Base-by-base conservation (phyloP, 2,329 filamentous ascomycete species). In the Venturia asperata region DNA sequence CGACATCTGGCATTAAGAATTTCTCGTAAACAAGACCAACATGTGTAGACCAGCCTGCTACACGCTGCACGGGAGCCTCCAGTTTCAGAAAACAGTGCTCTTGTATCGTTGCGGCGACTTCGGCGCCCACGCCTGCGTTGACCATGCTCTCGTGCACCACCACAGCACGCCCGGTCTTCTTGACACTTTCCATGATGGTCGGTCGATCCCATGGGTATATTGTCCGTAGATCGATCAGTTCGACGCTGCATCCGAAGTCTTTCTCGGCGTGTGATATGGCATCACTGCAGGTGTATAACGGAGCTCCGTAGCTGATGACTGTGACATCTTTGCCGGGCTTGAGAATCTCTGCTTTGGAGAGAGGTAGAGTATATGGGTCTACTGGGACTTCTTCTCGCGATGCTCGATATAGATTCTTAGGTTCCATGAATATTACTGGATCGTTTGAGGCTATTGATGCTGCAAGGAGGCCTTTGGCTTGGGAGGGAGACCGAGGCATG, bases 111-210 rank as follows among this genome's bases (percentile, higher is more conserved):
- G 92, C 91, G 1, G 92, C 91, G 0, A 97, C 87, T 73, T 96
- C 92, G 5, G 92, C 92, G 1, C 92, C 92, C 19, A 96, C 85
- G 17, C 92, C 92, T 7, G 89, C 89, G 71, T 96, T 96, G 68
- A 92, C 83, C 89, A 94, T 95, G 66, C 91, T 87, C 77, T 97
- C 92, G 73, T 97, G 92, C 7, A 97, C 92, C 1, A 97, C 88
- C 64, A 97, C 83, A 47, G 89, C 91, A 67, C 91, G 79, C 0
- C 92, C 92, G 0, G 92, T 96, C 80, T 94, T 96, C 70, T 84
- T 85, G 17, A 96, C 92, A 68, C 92, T 96, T 64, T 87, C 80
- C 67, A 96, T 81, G 1, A 97, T 84, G 0, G 89, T 89, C 73
- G 88, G 82, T 71, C 90, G 85, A 74, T 97, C 92, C 92, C 92